A percentile compares a stretch with the other conserved stretches of the same genome.
Evolutionary conservation across 2,329 filamentous ascomycete genomes (phyloP).

Genomic region (Fusarium robinianum): DNA sequence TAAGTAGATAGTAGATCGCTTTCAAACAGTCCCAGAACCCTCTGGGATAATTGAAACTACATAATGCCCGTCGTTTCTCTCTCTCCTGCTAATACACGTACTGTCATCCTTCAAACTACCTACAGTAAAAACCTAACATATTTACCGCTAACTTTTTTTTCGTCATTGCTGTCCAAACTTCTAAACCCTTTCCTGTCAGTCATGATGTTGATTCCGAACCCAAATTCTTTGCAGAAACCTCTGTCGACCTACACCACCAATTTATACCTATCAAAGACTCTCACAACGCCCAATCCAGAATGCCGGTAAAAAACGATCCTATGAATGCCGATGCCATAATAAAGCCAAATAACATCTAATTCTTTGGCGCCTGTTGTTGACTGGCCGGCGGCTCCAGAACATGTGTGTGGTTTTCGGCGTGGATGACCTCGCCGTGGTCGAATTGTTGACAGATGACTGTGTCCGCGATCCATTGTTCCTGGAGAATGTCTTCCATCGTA

Average conservation of each 20-base stretch:
- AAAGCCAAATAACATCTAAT: slow-evolving; percentile 9
- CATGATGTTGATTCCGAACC: too few species aligned
- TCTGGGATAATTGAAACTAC: slow-evolving; percentile 6
- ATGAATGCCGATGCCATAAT: too few species aligned
- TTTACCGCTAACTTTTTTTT: slow-evolving; percentile 15
- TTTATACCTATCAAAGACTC: slow-evolving; percentile 23
- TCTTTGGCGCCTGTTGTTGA: slow-evolving; percentile 36
- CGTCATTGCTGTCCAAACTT: slow-evolving; percentile 32
- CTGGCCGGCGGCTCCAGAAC: slow-evolving; percentile 74
- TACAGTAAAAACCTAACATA: slow-evolving; percentile 11
- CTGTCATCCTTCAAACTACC: slow-evolving; percentile 2
- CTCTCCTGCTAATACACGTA: neutral
- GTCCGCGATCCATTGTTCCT: slow-evolving; percentile 87
- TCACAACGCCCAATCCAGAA: slow-evolving; percentile 34
- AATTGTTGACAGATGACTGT: slow-evolving; percentile 83
- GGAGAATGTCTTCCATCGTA: slow-evolving; percentile 81
- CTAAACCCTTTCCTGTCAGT: slow-evolving; percentile 33
- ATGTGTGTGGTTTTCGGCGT: slow-evolving; percentile 79
- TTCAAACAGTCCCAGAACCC: too few species aligned
- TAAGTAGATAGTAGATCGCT: too few species aligned
- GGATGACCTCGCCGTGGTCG: slow-evolving; percentile 69
- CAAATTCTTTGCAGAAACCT: too few species aligned
- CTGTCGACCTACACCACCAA: slow-evolving; percentile 13
- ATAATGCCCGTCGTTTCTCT: neutral
- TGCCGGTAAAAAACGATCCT: too few species aligned